Conservation (phyloP, 352 stramenopile genomes). For the Phytophthora brassicae region DNA sequence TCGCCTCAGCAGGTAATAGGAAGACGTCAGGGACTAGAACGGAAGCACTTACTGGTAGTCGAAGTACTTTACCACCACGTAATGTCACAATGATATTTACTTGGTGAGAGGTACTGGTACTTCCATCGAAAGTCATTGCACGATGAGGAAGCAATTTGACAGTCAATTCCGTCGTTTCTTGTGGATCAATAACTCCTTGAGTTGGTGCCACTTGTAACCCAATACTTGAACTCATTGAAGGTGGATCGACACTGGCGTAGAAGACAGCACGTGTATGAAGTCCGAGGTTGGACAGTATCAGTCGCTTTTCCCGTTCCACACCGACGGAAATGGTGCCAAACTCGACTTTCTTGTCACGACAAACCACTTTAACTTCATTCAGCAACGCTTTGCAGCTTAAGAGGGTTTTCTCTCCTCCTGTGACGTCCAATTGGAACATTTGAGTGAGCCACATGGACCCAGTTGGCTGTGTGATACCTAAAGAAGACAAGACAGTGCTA, state of each 20-base stretch:
- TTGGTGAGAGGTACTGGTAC: conserved; percentile 48
- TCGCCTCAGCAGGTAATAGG: conserved; percentile 34
- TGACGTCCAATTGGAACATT: conserved; percentile 57
- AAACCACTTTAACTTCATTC: conserved; percentile 49
- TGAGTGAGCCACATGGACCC: conserved; percentile 38
- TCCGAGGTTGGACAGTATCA: conserved; percentile 47
- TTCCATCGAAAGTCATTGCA: conserved; percentile 48
- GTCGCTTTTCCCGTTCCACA: conserved; percentile 58
- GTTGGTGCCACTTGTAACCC: conserved; percentile 49
- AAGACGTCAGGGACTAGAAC: conserved; percentile 84
- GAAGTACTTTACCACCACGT: conserved; percentile 69
- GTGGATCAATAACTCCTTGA: conserved; percentile 42
- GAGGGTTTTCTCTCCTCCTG: conserved; percentile 45
- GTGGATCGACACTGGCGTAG: conserved; percentile 64
- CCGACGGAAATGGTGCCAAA: conserved; percentile 84
- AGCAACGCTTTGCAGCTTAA: conserved; percentile 57
- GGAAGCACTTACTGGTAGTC: conserved; percentile 58
- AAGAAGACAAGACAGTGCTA: neutral
- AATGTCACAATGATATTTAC: conserved; percentile 35
- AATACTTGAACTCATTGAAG: conserved; percentile 30
- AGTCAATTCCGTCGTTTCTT: conserved; percentile 56
- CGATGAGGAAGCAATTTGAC: conserved; percentile 62
- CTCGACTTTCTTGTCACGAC: conserved; percentile 79
- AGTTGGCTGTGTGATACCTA: conserved; percentile 15
- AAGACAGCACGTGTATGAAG: conserved; percentile 38